phyloP scores from a whole-genome alignment of 176 grass and related monocot species.

The Aegilops bicornis region DNA sequence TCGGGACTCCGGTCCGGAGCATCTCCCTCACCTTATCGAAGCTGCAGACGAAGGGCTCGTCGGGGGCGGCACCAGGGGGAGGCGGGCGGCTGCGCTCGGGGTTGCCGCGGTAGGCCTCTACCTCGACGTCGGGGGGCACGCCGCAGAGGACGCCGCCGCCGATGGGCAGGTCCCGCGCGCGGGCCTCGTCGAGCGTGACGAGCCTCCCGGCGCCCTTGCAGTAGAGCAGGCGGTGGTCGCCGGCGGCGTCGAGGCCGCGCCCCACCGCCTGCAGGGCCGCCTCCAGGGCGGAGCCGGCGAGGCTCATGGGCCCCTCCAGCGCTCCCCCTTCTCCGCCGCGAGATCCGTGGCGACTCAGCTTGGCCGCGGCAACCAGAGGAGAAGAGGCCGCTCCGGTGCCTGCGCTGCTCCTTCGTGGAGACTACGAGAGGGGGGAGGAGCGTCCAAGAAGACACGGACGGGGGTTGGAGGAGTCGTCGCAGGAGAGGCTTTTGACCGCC shows the following conservation, averaged over 20 bases:
- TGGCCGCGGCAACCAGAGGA: not conserved
- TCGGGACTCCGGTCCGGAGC: constrained; percentile 3
- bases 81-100: constrained; percentile 39
- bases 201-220: constrained; percentile 74
- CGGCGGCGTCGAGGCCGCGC: constrained; percentile 65
- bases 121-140: constrained; percentile 54
- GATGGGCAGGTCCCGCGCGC: constrained; percentile 40
- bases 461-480: constrained; percentile 13
- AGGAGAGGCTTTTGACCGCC: constrained; percentile 61
- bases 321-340: constrained; percentile 24
- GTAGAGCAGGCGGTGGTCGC: constrained; percentile 75
- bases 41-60: constrained; percentile 55
- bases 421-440: not conserved
- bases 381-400: not conserved
- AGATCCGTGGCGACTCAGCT: constrained; percentile 26
- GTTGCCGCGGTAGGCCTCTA: constrained; percentile 31
- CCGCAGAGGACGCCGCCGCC: constrained; percentile 44
- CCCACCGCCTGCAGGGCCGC: constrained; percentile 69
- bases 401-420: constrained; percentile 4
- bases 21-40: constrained; percentile 60
- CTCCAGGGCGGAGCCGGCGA: constrained; percentile 58
- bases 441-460: not conserved
- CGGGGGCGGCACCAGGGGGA: not conserved
- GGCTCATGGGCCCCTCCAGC: constrained; percentile 37
- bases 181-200: constrained; percentile 48